A percentile compares a stretch with the other conserved stretches of the same genome.
phyloP scores from a whole-genome alignment of 2,329 filamentous ascomycete genomes.

The Apiospora malaysiana region DNA sequence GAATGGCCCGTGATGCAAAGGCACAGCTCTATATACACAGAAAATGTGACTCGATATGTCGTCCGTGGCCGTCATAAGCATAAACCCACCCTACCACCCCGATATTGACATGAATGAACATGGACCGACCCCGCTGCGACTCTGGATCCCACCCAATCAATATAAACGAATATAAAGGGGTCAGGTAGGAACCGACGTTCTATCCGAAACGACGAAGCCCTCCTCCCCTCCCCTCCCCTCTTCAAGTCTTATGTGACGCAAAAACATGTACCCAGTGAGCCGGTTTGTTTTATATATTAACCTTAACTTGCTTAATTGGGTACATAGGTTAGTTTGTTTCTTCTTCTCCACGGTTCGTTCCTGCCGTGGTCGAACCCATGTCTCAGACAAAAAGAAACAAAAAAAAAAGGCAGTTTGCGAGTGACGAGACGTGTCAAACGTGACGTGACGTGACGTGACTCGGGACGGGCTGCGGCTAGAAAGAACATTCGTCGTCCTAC shows the following conservation, averaged over 20 bases:
- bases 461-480: background rate
- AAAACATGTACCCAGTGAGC: background rate
- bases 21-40: background rate
- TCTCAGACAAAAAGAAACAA: constrained; percentile 5
- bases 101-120: background rate
- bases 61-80: background rate
- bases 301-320: background rate
- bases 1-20: background rate
- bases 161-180: background rate
- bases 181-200: background rate
- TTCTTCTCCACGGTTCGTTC: background rate
- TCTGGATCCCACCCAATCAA: background rate
- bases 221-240: background rate
- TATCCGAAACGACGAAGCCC: background rate
- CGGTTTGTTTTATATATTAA: background rate
- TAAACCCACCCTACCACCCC: background rate
- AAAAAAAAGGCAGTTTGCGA: background rate
- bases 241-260: background rate
- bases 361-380: background rate
- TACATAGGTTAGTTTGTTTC: background rate
- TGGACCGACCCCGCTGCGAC: background rate
- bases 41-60: no score
- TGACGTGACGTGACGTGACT: background rate
- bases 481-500: background rate
- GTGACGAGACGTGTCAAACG: background rate